These are phyloP conservation scores for Blastobotrys robertii DNA, from an alignment of 805 yeast species.

Conservation along the genomic window DNA sequence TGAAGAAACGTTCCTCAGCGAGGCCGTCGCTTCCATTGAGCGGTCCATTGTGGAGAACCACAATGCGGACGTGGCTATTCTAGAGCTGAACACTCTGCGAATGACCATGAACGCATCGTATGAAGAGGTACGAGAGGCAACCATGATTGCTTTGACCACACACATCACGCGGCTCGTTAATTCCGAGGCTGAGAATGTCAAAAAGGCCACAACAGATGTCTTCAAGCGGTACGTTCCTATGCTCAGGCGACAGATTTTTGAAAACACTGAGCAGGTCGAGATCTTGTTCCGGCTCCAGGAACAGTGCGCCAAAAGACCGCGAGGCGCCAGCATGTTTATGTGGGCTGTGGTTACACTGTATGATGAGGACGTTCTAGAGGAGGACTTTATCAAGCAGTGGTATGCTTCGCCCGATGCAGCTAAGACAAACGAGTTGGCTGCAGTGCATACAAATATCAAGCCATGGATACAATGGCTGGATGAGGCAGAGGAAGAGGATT, in stretches of 20 bases:
- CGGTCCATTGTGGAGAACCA: slow-evolving; percentile 90
- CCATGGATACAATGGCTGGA: slow-evolving; percentile 84
- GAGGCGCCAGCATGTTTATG: slow-evolving; percentile 37
- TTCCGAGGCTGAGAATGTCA: slow-evolving; percentile 66
- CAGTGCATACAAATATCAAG: slow-evolving; percentile 46
- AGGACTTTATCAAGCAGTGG: slow-evolving; percentile 73
- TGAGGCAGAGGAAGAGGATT: slow-evolving; percentile 42
- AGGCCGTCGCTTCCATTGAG: slow-evolving; percentile 89
- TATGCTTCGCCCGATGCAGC: slow-evolving; percentile 49
- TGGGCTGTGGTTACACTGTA: slow-evolving; percentile 55
- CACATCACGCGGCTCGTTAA: slow-evolving; percentile 65
- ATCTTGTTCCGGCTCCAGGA: slow-evolving; percentile 41
- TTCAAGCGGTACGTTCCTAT: slow-evolving; percentile 75
- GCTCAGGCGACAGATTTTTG: slow-evolving; percentile 79
- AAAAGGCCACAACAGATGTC: slow-evolving; percentile 67
- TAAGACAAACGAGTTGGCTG: slow-evolving; percentile 30
- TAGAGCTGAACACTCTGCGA: slow-evolving; percentile 87
- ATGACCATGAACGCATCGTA: slow-evolving; percentile 97
- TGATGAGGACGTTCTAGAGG: slow-evolving; percentile 74
- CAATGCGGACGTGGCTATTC: slow-evolving; percentile 82
- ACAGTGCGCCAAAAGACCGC: slow-evolving; percentile 33
- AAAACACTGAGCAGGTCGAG: slow-evolving; percentile 66
- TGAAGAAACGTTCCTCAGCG: slow-evolving; percentile 73
- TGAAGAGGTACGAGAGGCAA: slow-evolving; percentile 82
- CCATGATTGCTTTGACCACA: slow-evolving; percentile 58